phyloP scores from a whole-genome alignment of 352 stramenopile species.

The Globisporangium barbulae region DNA sequence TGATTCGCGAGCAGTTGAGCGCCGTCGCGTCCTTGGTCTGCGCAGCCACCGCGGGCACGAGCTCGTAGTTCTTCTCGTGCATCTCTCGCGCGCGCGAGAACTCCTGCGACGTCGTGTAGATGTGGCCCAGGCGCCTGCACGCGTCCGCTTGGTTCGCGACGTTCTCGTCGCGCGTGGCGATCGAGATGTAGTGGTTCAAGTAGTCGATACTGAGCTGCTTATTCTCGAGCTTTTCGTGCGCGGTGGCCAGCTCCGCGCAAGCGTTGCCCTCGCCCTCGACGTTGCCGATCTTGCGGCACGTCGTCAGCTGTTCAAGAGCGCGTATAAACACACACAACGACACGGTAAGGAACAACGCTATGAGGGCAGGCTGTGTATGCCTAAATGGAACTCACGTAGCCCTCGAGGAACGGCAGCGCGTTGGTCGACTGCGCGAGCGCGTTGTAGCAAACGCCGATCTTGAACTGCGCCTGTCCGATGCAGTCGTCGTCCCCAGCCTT shows the following conservation, averaged over 20 bases:
- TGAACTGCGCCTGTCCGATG: conserved; percentile 60
- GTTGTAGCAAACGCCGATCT: conserved; percentile 79
- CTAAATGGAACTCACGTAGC: conserved; percentile 42
- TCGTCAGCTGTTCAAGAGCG: conserved; percentile 32
- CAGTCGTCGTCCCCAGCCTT: conserved; percentile 64
- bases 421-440: conserved; percentile 49
- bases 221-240: conserved; percentile 79
- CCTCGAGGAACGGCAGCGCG: conserved; percentile 82
- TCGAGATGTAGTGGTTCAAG: conserved; percentile 81
- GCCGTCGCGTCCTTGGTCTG: conserved; percentile 35
- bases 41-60: conserved; percentile 50
- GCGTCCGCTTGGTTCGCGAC: conserved; percentile 83
- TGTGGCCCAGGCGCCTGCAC: conserved; percentile 81
- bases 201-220: conserved; percentile 85
- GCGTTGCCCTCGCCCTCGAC: conserved; percentile 78
- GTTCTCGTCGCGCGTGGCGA: conserved; percentile 81
- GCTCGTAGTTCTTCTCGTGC: conserved; percentile 89
- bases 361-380: background rate
- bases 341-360: background rate
- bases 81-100: conserved; percentile 82
- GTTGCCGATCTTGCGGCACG: conserved; percentile 50
- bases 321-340: background rate
- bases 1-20: conserved; percentile 68
- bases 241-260: conserved; percentile 85
- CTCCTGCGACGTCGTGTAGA: conserved; percentile 80